Evolutionary conservation across 331 rosid species (phyloP).

Genomic region (Stylosanthes scabra): DNA sequence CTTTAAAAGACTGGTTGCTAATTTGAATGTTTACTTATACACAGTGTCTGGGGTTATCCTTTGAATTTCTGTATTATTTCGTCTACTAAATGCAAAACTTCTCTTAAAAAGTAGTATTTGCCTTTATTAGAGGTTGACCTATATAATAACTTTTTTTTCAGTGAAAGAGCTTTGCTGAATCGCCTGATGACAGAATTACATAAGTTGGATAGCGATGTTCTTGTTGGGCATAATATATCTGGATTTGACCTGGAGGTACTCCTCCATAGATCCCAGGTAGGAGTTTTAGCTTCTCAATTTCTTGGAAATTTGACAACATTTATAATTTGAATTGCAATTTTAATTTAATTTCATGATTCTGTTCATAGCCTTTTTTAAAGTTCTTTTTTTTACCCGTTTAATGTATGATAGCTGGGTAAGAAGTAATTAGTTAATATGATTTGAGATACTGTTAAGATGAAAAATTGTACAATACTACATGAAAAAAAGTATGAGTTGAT

Average conservation of each 20-base stretch:
- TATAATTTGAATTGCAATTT: constrained; percentile 6
- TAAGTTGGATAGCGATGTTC: constrained; percentile 91
- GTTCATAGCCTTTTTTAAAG: constrained; percentile 17
- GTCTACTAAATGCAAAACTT: background rate
- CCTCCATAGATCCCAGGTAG: constrained; percentile 94
- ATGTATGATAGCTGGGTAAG: constrained; percentile 17
- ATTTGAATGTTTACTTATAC: constrained; percentile 19
- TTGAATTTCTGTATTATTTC: constrained; percentile 19
- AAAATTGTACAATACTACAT: constrained; percentile 23
- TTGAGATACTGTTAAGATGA: constrained; percentile 5
- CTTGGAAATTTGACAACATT: constrained; percentile 19
- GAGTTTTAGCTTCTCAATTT: constrained; percentile 29
- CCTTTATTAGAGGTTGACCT: constrained; percentile 35
- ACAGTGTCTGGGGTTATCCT: constrained; percentile 6
- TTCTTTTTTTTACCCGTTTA: background rate
- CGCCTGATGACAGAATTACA: constrained; percentile 81
- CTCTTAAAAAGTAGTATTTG: constrained; percentile 13
- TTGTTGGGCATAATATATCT: constrained; percentile 96
- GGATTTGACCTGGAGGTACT: constrained; percentile 96
- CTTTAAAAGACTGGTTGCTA: constrained; percentile 22
- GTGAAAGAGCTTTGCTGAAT: constrained; percentile 90
- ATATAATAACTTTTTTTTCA: constrained; percentile 52
- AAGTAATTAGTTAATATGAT: constrained; percentile 33
- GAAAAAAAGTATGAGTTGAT: constrained; percentile 16
- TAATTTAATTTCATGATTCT: constrained; percentile 18